Conservation (phyloP, 2,329 filamentous ascomycete species). For the Epichloe uncinata region DNA sequence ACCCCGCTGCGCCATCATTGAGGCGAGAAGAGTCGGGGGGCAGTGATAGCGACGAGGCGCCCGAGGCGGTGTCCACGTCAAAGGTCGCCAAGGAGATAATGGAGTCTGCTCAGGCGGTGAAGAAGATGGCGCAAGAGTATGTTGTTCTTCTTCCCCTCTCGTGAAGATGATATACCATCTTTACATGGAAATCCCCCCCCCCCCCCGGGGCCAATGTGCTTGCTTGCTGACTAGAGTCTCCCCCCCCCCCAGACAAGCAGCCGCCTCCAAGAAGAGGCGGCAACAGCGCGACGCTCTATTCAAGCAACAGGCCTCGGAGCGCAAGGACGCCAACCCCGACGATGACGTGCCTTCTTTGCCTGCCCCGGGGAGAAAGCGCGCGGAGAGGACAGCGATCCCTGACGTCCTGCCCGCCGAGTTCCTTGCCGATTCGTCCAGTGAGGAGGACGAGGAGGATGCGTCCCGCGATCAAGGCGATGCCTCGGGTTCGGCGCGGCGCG, state of each 20-base stretch:
- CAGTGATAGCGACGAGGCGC: conserved; percentile 37
- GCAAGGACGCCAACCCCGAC: conserved; percentile 16
- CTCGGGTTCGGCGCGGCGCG: conserved; percentile 22
- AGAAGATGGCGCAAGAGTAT: conserved; percentile 39
- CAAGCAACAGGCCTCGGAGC: conserved; percentile 40
- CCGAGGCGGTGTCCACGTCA: conserved; percentile 43
- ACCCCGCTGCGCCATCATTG: conserved; percentile 6
- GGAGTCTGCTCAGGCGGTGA: conserved; percentile 31
- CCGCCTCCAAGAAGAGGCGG: conserved; percentile 39
- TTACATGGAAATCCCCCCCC: background rate
- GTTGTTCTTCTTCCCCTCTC: conserved; percentile 13
- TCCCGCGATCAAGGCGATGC: conserved; percentile 26
- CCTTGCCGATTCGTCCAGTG: conserved; percentile 37
- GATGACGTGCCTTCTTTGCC: background rate
- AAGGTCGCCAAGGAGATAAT: conserved; percentile 33
- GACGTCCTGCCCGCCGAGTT: conserved; percentile 39
- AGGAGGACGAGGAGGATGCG: conserved; percentile 25
- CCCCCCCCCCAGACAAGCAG: conserved; percentile 34
- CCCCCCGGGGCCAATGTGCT: background rate
- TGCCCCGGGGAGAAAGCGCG: conserved; percentile 12
- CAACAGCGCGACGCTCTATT: conserved; percentile 40
- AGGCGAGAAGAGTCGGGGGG: conserved; percentile 20
- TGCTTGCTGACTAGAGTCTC: background rate
- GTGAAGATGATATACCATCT: background rate
- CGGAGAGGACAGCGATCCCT: conserved; percentile 26